phyloP scores from a whole-genome alignment of 306 rosid species.

The Vigna angularis region DNA sequence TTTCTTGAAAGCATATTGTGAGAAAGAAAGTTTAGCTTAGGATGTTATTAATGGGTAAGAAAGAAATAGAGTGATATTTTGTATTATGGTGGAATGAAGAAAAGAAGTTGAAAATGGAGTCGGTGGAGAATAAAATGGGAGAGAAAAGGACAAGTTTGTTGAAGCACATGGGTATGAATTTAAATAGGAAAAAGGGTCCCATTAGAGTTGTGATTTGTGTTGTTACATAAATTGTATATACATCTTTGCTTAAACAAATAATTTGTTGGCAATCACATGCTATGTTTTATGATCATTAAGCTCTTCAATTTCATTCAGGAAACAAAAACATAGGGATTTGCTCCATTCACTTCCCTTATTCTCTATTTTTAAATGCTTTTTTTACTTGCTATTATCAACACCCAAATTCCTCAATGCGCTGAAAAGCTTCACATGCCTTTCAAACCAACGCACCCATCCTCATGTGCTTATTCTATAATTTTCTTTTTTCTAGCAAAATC shows the following conservation, averaged over 20 bases:
- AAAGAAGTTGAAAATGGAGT: slow-evolving; percentile 11
- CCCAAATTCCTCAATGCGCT: neutral
- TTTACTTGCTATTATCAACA: slow-evolving; percentile 6
- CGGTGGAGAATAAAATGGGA: slow-evolving; percentile 23
- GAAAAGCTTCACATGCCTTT: neutral
- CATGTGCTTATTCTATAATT: neutral
- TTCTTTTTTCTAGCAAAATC: too few relatives aligned
- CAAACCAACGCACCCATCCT: neutral
- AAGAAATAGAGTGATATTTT: neutral
- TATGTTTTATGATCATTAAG: slow-evolving; percentile 46
- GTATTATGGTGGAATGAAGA: neutral
- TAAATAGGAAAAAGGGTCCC: slow-evolving; percentile 43
- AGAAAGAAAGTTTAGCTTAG: neutral
- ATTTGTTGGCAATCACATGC: slow-evolving; percentile 80
- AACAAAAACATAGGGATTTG: slow-evolving; percentile 51
- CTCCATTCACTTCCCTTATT: slow-evolving; percentile 33
- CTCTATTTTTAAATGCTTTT: neutral
- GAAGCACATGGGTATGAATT: slow-evolving; percentile 27
- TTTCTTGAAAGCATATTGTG: too few relatives aligned
- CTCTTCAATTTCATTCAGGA: slow-evolving; percentile 53
- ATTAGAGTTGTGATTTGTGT: slow-evolving; percentile 42
- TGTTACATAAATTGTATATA: neutral
- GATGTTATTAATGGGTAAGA: neutral
- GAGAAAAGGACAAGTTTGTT: slow-evolving; percentile 40
- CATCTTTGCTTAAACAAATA: slow-evolving; percentile 38